Base-by-base conservation (phyloP, 805 yeast genomes). In the Pichia manshurica region DNA sequence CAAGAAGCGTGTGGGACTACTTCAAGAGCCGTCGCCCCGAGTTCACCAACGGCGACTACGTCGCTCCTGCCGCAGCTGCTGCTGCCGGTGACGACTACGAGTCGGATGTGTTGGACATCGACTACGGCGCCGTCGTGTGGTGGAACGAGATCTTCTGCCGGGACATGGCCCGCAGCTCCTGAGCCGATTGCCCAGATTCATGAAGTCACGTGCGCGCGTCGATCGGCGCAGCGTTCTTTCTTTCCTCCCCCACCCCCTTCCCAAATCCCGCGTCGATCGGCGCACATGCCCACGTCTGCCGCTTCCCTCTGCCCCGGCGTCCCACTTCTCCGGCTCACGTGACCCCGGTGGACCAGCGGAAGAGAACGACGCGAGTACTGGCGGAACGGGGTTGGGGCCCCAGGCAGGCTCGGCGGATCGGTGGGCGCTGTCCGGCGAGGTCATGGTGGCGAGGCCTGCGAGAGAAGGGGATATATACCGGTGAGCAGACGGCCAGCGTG, bases 1-100 rank as follows among this genome's bases (percentile, higher is more conserved):
- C 96, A 0, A 73, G 86, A 31, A 81, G 91, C 13, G 96, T 85
- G 1, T 90, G 98, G 98, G 96, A 90, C 64, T 90, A 93, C 61
- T 91, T 93, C 68, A 71, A 80, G 46, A 85, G 95, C 5, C 70
- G 96, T 21, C 71, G 72, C 17, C 63, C 63, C 10, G 96, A 90
- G 61, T 91, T 90, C 59, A 65, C 23, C 6, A 86, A 85, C 61
- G 63, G 64, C n/a, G 56, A 56, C 1, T 89, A 45, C 28, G 45
- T 20, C 44, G 34, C 40, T 28, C 33, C 39, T 6, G 9, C 21
- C 16, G 29, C 37, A 16, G 15, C n/a, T 34, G 23, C 16, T 9
- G 8, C n/a, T 20, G 40, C 45, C 15, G 29, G 19, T 16, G 35
- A 34, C 17, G 22, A 36, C 39, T 36, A 19, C 39, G 23, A 36